phyloP scores from a whole-genome alignment of 257 asterid genomes.

The Plectranthus barbatus region DNA sequence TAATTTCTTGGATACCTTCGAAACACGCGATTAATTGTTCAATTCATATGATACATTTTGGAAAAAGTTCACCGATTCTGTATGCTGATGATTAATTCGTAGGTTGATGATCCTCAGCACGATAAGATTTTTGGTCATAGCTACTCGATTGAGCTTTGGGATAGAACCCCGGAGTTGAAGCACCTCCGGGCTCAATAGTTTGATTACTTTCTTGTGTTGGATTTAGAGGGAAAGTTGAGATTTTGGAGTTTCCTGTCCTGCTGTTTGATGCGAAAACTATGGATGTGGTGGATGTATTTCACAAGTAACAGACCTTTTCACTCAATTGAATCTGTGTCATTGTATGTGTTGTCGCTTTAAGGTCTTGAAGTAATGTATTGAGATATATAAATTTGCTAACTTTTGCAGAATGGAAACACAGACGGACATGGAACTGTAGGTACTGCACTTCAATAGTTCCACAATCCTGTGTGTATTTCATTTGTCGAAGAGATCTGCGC shows the following conservation, averaged over 20 bases:
- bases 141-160: slow-evolving; percentile 37
- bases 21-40: neutral
- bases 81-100: neutral
- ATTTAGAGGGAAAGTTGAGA: slow-evolving; percentile 98
- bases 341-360: neutral
- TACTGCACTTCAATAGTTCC: too few species aligned
- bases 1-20: slow-evolving; percentile 13
- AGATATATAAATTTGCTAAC: too few species aligned
- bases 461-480: too few species aligned
- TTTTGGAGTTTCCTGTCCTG: slow-evolving; percentile 86
- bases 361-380: too few species aligned
- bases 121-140: slow-evolving; percentile 58
- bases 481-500: too few species aligned
- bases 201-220: slow-evolving; percentile 83
- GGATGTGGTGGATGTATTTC: slow-evolving; percentile 71
- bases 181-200: slow-evolving; percentile 46
- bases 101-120: slow-evolving; percentile 77
- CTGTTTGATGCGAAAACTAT: slow-evolving; percentile 70
- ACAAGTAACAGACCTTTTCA: slow-evolving; percentile 42
- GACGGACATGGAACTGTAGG: too few species aligned
- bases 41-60: too few species aligned
- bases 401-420: too few species aligned
- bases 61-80: too few species aligned
- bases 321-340: neutral
- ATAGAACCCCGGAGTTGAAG: slow-evolving; percentile 14